A percentile compares a stretch with the other conserved stretches of the same genome.
These are phyloP conservation scores for Cochlearia excelsa DNA, from an alignment of 345 rosid species.

Conservation along the genomic window DNA sequence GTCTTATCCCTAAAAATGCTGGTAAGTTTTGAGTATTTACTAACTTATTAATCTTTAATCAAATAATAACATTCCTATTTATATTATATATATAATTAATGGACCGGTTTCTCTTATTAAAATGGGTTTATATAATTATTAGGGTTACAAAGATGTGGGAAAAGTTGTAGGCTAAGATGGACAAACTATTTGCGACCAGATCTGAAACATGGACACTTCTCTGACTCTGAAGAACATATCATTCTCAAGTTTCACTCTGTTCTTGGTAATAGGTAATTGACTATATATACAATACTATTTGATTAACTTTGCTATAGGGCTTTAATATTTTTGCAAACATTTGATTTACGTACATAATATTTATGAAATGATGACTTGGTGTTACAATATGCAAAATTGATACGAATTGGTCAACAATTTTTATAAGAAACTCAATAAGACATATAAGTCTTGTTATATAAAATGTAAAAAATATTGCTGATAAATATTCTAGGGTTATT, in stretches of 20 bases:
- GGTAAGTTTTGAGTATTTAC: constrained; percentile 41
- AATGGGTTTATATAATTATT: neutral
- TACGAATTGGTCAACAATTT: too few species aligned
- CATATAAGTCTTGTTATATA: too few species aligned
- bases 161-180: constrained; percentile 89
- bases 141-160: constrained; percentile 94
- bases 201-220: constrained; percentile 75
- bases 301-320: too few species aligned
- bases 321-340: too few species aligned
- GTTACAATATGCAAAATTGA: too few species aligned
- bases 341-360: too few species aligned
- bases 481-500: neutral
- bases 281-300: too few species aligned
- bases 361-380: too few species aligned
- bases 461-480: too few species aligned
- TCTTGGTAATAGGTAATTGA: constrained; percentile 70
- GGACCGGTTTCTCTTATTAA: neutral
- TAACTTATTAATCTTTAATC: neutral
- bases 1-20: constrained; percentile 92
- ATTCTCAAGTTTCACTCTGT: constrained; percentile 86
- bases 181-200: constrained; percentile 91
- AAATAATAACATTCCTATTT: neutral
- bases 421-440: too few species aligned
- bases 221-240: constrained; percentile 74
- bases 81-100: neutral